phyloP scores from a whole-genome alignment of 2,329 filamentous ascomycete species.

The Botrytis byssoidea region DNA sequence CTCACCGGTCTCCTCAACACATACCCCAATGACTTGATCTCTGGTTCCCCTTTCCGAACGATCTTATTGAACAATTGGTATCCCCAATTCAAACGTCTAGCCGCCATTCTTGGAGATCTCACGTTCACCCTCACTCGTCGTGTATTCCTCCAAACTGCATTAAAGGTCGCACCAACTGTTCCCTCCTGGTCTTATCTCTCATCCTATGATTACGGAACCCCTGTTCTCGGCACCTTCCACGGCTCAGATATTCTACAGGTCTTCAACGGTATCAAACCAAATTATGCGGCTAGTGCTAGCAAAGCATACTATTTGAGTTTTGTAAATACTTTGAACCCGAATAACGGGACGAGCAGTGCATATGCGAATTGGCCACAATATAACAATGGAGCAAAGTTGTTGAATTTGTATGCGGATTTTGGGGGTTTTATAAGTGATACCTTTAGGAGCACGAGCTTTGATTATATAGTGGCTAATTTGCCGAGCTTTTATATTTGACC shows the following conservation, averaged over 20 bases:
- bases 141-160: constrained; percentile 54
- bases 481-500: constrained; percentile 29
- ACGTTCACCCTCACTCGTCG: constrained; percentile 72
- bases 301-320: constrained; percentile 73
- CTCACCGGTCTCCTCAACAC: constrained; percentile 58
- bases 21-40: constrained; percentile 52
- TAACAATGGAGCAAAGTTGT: constrained; percentile 46
- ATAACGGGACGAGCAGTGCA: constrained; percentile 49
- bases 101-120: constrained; percentile 72
- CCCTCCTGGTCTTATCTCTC: constrained; percentile 73
- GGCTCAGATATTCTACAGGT: constrained; percentile 66
- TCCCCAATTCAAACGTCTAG: constrained; percentile 73
- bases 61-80: constrained; percentile 67
- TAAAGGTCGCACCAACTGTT: constrained; percentile 52
- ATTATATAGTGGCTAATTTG: constrained; percentile 42
- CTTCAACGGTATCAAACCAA: constrained; percentile 46
- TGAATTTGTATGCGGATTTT: constrained; percentile 46
- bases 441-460: constrained; percentile 47
- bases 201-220: constrained; percentile 68
- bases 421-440: constrained; percentile 46
- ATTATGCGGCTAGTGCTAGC: constrained; percentile 54
- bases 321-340: constrained; percentile 68
- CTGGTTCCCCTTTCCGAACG: constrained; percentile 72
- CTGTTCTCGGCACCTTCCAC: constrained; percentile 75
- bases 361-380: constrained; percentile 51